Percentiles rank a stretch among this genome's conserved stretches.
Conservation (phyloP, 78 protist species). For the Dictyostelium firmibasis region DNA sequence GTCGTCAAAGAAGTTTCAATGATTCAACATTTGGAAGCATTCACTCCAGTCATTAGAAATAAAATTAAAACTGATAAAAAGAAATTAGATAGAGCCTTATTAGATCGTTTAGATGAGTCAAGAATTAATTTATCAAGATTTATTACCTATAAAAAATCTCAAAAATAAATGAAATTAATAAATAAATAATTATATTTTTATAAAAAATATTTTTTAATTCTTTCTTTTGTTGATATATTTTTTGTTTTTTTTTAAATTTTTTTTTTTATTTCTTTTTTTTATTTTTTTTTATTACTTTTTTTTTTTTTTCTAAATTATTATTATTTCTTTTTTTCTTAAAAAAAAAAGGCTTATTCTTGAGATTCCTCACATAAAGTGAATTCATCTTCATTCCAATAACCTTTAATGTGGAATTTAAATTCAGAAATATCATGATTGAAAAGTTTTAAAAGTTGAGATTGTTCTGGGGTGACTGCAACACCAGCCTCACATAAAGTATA, state of each 20-base stretch:
- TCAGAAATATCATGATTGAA: constrained; percentile 71
- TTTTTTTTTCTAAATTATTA: neutral
- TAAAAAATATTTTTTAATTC: neutral
- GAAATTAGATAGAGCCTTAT: constrained; percentile 42
- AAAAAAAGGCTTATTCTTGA: neutral
- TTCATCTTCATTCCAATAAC: neutral
- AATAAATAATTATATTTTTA: neutral
- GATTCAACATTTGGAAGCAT: constrained; percentile 29
- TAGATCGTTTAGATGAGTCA: constrained; percentile 79
- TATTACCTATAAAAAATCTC: constrained; percentile 46
- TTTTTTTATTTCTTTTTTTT: neutral
- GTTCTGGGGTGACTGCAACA: constrained; percentile 84
- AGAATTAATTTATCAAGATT: constrained; percentile 74
- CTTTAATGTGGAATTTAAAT: constrained; percentile 42
- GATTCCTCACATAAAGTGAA: neutral
- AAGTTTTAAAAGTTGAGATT: constrained; percentile 78
- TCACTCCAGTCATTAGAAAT: constrained; percentile 47
- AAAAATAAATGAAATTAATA: constrained; percentile 1
- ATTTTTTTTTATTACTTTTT: neutral
- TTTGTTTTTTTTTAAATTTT: neutral
- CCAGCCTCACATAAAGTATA: constrained; percentile 81
- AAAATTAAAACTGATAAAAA: constrained; percentile 63
- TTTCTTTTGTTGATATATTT: neutral
- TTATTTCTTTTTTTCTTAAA: neutral
- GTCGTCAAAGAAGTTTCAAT: constrained; percentile 12